Evolutionary conservation across 225 moss, liverwort and hornwort genomes (phyloP).

Genomic region (Ulota crispa): DNA sequence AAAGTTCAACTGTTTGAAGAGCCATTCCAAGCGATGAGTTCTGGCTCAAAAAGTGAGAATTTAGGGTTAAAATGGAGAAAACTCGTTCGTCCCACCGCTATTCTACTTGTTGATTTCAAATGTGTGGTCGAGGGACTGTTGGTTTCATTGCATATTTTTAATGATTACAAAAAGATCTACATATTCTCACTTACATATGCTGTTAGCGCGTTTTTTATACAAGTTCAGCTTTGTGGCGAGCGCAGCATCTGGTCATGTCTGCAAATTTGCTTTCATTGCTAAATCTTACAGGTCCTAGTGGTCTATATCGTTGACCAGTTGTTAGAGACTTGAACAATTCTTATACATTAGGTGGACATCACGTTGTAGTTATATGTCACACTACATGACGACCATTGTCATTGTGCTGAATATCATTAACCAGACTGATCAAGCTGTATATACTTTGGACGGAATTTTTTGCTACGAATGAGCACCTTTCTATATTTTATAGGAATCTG

Average conservation of each 20-base stretch:
- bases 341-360: neutral
- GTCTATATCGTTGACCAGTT: neutral
- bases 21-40: neutral
- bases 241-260: neutral
- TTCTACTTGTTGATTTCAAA: neutral
- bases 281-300: neutral
- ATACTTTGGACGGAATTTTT: neutral
- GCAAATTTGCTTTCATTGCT: neutral
- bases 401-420: constrained; percentile 14
- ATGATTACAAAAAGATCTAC: neutral
- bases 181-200: neutral
- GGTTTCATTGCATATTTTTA: neutral
- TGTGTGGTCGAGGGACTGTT: constrained; percentile 1
- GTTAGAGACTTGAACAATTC: neutral
- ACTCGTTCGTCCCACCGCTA: neutral
- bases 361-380: neutral
- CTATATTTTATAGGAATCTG: constrained; percentile 26
- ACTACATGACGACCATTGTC: neutral
- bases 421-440: neutral
- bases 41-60: neutral
- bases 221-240: neutral
- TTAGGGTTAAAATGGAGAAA: neutral
- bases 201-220: neutral
- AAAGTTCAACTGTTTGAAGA: neutral
- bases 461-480: constrained; percentile 4